phyloP scores from a whole-genome alignment of 1,139 yeast species.

The Yamadazyma spencermartinsiae region DNA sequence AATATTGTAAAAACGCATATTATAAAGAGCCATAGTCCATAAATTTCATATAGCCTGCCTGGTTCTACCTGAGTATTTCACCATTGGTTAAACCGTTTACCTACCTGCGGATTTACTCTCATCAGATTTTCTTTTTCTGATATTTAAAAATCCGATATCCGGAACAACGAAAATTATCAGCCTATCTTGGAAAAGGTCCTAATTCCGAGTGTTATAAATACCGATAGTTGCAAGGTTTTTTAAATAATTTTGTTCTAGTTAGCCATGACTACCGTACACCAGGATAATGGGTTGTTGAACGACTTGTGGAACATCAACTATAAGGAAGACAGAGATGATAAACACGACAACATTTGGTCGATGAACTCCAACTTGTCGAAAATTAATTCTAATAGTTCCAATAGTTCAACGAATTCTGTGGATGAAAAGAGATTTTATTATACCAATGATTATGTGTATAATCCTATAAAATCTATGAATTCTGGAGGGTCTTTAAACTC shows the following conservation, averaged over 20 bases:
- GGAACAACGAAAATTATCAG: slow-evolving; percentile 10
- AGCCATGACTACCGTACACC: slow-evolving; percentile 6
- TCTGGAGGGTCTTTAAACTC: slow-evolving; percentile 2
- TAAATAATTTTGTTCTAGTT: not conserved
- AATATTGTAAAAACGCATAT: no score
- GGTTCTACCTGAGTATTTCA: not conserved
- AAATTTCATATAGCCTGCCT: not conserved
- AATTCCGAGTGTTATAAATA: no score
- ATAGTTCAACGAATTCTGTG: slow-evolving; percentile 6
- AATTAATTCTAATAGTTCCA: slow-evolving; percentile 8
- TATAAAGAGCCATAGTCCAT: no score
- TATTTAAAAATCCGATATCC: slow-evolving; percentile 11
- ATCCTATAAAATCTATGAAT: slow-evolving; percentile 5
- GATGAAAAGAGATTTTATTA: slow-evolving; percentile 1
- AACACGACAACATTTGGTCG: slow-evolving; percentile 7
- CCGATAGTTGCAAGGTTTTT: no score
- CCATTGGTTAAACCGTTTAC: not conserved
- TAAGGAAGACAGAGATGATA: not conserved
- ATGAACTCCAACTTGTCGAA: slow-evolving; percentile 1
- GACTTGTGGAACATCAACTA: slow-evolving; percentile 15
- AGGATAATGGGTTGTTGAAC: slow-evolving; percentile 9
- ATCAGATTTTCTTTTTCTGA: not conserved
- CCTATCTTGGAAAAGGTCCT: slow-evolving; percentile 1
- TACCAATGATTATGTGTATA: slow-evolving; percentile 2
- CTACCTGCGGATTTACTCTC: not conserved